Base-by-base conservation (phyloP, 768 basidiomycete genomes). In the Cyclocybe aegerita region DNA sequence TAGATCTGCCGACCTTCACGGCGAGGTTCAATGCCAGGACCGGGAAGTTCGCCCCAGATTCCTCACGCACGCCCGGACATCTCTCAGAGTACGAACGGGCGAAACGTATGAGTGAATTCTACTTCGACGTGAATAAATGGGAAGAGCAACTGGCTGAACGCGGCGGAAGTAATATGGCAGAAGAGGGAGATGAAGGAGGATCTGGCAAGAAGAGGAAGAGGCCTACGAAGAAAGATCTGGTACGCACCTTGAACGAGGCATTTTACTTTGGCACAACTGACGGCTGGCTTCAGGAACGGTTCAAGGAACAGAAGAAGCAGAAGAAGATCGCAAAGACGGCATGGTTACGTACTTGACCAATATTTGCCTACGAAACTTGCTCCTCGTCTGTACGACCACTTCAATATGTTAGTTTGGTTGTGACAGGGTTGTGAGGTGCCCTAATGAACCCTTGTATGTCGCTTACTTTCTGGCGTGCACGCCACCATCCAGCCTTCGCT, bases 281-380 rank as follows among this genome's bases (percentile, higher is more conserved):
- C 41, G 35, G 53, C 38, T 33, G 43, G 58, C 14, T 50, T 42
- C 53, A 91, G 90, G 88, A 92, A 57, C 82, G 88, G 37, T 92
- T 87, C 66, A 89, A 86, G 63, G 88, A 91, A 63, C 85, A 89
- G 72, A 93, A 92, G 67, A 77, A 70, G 56, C 69, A 74, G 62
- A 92, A 92, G 74, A 93, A 92, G 70, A 82, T 91, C 7, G 88
- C 89, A 35, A 92, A 91, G 73, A 92, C 89, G 1, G 90, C 90
- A 7, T 93, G 90, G 90, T 64, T 93, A 59, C 82, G 90, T 64
- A 88, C 84, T 58, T 88, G 58, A 62, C 23, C 2, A 23, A 23
- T 23, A 23, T 23, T 23, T 23, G 30, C 23, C 23, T 23, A 23
- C 4, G 2, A 4, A 23, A 23, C 23, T 23, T 23, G 23, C 4